phyloP scores from a whole-genome alignment of 2,329 filamentous ascomycete species.

The Zopfia rhizophila region DNA sequence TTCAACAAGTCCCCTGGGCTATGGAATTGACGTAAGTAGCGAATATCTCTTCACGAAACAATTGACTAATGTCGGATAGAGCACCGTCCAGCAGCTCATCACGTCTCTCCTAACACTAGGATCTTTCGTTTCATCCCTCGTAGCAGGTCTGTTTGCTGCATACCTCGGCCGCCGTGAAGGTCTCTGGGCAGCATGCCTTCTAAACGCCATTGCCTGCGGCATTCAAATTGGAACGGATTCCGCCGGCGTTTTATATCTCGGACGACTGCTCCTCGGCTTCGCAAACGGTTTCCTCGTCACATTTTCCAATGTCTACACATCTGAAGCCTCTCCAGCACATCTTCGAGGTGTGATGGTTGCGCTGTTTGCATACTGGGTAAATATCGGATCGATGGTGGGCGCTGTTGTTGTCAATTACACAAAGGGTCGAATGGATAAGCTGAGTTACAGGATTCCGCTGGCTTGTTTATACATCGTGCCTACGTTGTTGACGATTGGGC shows the following conservation, averaged over 20 bases:
- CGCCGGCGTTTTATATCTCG: slow-evolving; percentile 51
- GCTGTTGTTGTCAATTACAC: slow-evolving; percentile 54
- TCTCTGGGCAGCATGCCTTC: slow-evolving; percentile 59
- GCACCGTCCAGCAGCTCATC: slow-evolving; percentile 64
- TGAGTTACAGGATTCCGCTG: slow-evolving; percentile 54
- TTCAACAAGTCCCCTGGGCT: slow-evolving; percentile 47
- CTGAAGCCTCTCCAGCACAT: slow-evolving; percentile 51
- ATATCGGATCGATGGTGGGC: slow-evolving; percentile 60
- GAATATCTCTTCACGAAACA: background rate
- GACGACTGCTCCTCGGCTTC: slow-evolving; percentile 52
- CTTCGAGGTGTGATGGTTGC: slow-evolving; percentile 32
- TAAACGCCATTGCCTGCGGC: slow-evolving; percentile 55
- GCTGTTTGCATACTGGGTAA: slow-evolving; percentile 60
- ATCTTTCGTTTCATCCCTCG: slow-evolving; percentile 61
- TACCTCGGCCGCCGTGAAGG: slow-evolving; percentile 60
- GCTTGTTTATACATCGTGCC: slow-evolving; percentile 65
- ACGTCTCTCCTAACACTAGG: slow-evolving; percentile 64
- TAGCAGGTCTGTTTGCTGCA: slow-evolving; percentile 59
- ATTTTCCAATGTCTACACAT: slow-evolving; percentile 62
- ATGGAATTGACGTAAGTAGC: slow-evolving; percentile 54
- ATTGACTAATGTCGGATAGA: slow-evolving; percentile 37
- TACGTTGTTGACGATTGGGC: slow-evolving; percentile 54
- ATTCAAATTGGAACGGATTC: slow-evolving; percentile 32
- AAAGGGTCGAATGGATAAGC: slow-evolving; percentile 44
- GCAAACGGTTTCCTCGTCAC: slow-evolving; percentile 62